Evolutionary conservation across 1,284 basidiomycete species (phyloP).

Genomic region (Gymnopus androsaceus): DNA sequence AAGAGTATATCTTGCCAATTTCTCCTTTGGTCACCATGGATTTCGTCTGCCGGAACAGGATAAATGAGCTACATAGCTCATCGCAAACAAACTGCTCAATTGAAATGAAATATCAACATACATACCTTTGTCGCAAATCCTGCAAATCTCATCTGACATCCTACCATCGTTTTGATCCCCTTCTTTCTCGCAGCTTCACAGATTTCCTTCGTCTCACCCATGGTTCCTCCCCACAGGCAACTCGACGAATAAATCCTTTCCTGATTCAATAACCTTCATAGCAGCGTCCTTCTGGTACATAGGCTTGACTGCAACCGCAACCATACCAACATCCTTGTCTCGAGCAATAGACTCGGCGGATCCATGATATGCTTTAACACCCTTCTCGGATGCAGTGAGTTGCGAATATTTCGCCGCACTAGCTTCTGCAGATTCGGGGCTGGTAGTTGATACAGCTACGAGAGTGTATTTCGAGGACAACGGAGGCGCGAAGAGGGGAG

Average conservation of each 20-base stretch:
- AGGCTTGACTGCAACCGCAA: constrained; percentile 35
- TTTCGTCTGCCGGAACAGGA: not conserved
- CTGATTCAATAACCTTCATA: constrained; percentile 34
- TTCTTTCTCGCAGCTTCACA: constrained; percentile 32
- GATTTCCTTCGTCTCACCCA: constrained; percentile 33
- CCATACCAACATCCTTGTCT: constrained; percentile 38
- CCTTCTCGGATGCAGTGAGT: not conserved
- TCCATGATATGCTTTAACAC: constrained; percentile 34
- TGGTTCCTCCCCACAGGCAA: constrained; percentile 36
- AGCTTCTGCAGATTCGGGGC: constrained; percentile 27
- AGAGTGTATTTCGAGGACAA: constrained; percentile 24
- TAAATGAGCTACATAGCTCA: too few species aligned
- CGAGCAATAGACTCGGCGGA: constrained; percentile 28
- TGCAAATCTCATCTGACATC: constrained; percentile 26
- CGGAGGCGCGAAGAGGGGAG: constrained; percentile 2
- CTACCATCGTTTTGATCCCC: constrained; percentile 34
- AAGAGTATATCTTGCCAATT: constrained; percentile 10
- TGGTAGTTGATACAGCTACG: constrained; percentile 31
- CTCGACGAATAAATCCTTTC: constrained; percentile 42
- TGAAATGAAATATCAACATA: not conserved
- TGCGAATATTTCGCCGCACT: constrained; percentile 29
- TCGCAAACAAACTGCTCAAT: not conserved
- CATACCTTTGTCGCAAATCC: not conserved
- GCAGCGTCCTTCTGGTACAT: constrained; percentile 29
- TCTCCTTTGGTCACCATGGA: constrained; percentile 8